Evolutionary conservation across 78 protist genomes (phyloP), one percentile per base, ranked within the genome.

Genomic region (Dictyostelium citrinum): DNA sequence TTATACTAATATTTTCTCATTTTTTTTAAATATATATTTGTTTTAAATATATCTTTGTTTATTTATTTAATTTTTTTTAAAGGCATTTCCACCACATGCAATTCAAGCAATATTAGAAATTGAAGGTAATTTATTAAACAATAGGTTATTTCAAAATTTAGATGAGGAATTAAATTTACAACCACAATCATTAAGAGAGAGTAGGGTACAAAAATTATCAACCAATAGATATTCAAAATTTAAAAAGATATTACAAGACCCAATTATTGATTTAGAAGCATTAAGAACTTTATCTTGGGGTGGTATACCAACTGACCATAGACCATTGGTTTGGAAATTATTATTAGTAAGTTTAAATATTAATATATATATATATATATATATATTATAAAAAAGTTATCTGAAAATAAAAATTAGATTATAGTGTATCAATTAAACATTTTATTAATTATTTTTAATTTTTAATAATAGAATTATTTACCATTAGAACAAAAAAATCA

Each of bases 11-110:
- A 43, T 43, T 43, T 43, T n/a, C n/a, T n/a, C n/a, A n/a, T n/a
- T n/a, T n/a, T n/a, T n/a, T n/a, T n/a, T n/a, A n/a, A 4, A 29
- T 61, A 39, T 24, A 20, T 64, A 60, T 20, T 24, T 35, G 5
- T 3, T 16, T 41, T n/a, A n/a, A n/a, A n/a, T n/a, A n/a, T n/a
- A n/a, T 3, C 37, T 16, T 39, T 10, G 0, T 20, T 55, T 55
- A 12, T 14, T 55, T 55, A 4, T 20, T 20, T 55, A 4, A 20
- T 55, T 55, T 55, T 49, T 49, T 49, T 49, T 7, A 43, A 29
- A 88, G 93, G 93, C 93, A 78, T 88, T 88, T 35, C 93, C 93
- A 33, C 93, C 93, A 49, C 93, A 88, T 88, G 93, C 93, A 41
- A 78, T 88, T n/a, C 93, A 88, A 49, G 74, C 93, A 22, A 88